These are phyloP conservation scores for Pichia terricola DNA, from an alignment of 1,139 yeast species.

Conservation along the genomic window DNA sequence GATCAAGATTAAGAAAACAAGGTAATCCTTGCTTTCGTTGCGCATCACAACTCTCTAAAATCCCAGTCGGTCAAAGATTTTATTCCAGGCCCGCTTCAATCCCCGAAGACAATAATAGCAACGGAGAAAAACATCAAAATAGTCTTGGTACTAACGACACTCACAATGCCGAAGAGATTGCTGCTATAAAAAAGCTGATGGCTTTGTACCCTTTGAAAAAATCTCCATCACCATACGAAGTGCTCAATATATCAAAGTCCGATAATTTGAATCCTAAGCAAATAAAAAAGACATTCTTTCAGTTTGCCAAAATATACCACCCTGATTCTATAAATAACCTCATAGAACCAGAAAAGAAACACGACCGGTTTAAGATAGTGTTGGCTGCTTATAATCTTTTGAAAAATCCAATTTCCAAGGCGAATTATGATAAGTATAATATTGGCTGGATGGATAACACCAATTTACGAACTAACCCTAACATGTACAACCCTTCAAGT, in stretches of 20 bases:
- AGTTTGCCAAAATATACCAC: conserved; percentile 72
- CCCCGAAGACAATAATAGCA: too few species aligned
- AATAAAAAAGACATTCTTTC: conserved; percentile 48
- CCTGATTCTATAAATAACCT: conserved; percentile 50
- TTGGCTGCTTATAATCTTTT: conserved; percentile 69
- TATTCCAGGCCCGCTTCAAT: too few species aligned
- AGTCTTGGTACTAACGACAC: too few species aligned
- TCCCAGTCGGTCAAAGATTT: too few species aligned
- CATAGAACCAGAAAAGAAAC: conserved; percentile 29
- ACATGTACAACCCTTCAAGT: conserved; percentile 13
- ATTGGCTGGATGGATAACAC: conserved; percentile 31
- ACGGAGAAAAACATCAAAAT: too few species aligned
- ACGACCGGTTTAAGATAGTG: conserved; percentile 57
- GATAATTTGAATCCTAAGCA: conserved; percentile 14
- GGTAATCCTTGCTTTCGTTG: too few species aligned
- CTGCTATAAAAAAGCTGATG: too few species aligned
- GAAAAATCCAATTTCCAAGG: conserved; percentile 41
- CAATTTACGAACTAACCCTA: conserved; percentile 14
- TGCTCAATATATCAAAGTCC: conserved; percentile 43
- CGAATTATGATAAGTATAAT: conserved; percentile 35
- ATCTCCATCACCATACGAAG: conserved; percentile 51
- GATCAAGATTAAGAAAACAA: too few species aligned
- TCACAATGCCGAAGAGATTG: too few species aligned
- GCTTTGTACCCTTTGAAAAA: too few species aligned
- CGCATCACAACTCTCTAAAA: too few species aligned